Percentiles rank a stretch among this genome's conserved stretches.
These are phyloP conservation scores for Trichoderma atroviride DNA, from an alignment of 2,329 filamentous ascomycete species.

Conservation along the genomic window DNA sequence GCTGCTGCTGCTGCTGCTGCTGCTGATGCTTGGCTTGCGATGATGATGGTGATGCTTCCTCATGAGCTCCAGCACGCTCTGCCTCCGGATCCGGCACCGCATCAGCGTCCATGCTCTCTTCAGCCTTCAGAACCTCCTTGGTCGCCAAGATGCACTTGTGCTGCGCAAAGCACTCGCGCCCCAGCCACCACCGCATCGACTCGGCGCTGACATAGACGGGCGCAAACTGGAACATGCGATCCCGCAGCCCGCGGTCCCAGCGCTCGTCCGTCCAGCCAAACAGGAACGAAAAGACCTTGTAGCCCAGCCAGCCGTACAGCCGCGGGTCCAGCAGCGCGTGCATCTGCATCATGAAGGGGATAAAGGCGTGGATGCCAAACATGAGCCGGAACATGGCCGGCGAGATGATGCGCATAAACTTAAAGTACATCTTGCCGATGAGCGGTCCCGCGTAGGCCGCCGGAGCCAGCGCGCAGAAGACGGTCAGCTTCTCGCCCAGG, in stretches of 20 bases:
- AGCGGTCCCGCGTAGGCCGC: conserved; percentile 87
- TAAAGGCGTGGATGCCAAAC: conserved; percentile 92
- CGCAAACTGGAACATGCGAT: conserved; percentile 89
- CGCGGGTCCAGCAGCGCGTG: conserved; percentile 65
- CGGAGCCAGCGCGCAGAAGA: conserved; percentile 89
- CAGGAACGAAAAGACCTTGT: conserved; percentile 84
- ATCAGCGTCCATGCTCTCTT: conserved; percentile 58
- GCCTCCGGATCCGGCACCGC: conserved; percentile 28
- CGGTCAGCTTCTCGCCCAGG: conserved; percentile 77
- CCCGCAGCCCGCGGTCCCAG: conserved; percentile 79
- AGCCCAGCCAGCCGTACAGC: conserved; percentile 80
- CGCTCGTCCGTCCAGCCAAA: conserved; percentile 84
- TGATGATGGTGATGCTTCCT: background rate
- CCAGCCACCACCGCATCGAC: conserved; percentile 95
- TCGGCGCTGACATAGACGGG: conserved; percentile 89
- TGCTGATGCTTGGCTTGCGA: background rate
- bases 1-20: background rate
- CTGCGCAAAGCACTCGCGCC: conserved; percentile 74
- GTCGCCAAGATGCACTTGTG: conserved; percentile 89
- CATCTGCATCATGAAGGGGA: conserved; percentile 90
- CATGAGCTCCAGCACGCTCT: too few relatives aligned
- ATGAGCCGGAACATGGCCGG: conserved; percentile 75
- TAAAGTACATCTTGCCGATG: conserved; percentile 86
- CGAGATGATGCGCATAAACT: conserved; percentile 82
- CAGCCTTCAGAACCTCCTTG: conserved; percentile 65